phyloP scores from a whole-genome alignment of 495 filamentous ascomycete species.

The Cairneyella variabilis region DNA sequence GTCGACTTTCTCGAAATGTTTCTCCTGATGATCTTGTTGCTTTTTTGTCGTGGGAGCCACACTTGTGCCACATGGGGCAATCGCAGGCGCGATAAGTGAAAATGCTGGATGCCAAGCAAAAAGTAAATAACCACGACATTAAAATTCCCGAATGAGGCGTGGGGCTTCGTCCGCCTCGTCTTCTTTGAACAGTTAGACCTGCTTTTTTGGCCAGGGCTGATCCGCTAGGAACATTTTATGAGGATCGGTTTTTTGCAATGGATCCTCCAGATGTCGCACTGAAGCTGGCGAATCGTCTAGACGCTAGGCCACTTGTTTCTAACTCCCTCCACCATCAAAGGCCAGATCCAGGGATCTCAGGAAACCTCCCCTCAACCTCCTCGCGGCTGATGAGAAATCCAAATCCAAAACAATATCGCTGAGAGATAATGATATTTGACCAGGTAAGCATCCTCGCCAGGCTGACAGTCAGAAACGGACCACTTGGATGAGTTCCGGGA shows the following conservation, averaged over 20 bases:
- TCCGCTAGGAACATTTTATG: constrained; percentile 9
- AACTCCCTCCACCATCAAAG: neutral
- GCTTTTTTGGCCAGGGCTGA: neutral
- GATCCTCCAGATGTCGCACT: no score
- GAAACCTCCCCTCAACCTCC: neutral
- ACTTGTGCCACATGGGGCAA: neutral
- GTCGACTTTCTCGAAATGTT: neutral
- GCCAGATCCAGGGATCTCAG: neutral
- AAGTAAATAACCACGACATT: constrained; percentile 1
- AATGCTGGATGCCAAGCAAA: neutral
- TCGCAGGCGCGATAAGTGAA: constrained; percentile 1
- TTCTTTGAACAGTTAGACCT: neutral
- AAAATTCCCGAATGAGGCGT: constrained; percentile 9
- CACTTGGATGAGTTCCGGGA: constrained; percentile 18
- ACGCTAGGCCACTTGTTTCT: no score
- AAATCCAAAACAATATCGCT: constrained; percentile 4
- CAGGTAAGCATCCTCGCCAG: constrained; percentile 4
- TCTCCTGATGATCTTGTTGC: no score
- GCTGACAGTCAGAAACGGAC: neutral
- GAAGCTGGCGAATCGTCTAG: no score
- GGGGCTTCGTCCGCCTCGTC: no score
- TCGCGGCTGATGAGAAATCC: neutral
- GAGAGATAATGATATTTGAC: constrained; percentile 3
- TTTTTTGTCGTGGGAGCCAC: no score
- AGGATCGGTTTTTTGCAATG: no score